Percentiles rank a stretch among this genome's conserved stretches.
phyloP scores from a whole-genome alignment of 306 rosid species.

The Dalbergia cultrata region DNA sequence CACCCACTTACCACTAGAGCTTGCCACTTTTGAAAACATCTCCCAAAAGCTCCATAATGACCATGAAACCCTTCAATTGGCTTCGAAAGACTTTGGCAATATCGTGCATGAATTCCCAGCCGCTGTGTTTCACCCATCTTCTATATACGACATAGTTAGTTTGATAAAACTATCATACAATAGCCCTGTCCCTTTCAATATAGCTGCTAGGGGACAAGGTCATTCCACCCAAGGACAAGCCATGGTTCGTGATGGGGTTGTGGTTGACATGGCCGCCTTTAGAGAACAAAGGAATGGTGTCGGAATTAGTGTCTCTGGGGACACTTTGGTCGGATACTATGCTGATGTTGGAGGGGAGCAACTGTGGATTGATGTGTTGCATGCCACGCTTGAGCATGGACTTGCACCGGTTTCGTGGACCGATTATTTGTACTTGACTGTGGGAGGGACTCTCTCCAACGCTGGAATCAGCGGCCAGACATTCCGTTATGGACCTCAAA shows the following conservation, averaged over 20 bases:
- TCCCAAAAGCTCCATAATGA: slow-evolving; percentile 59
- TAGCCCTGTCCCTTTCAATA: slow-evolving; percentile 51
- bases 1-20: slow-evolving; percentile 35
- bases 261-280: slow-evolving; percentile 64
- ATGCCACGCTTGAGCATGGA: slow-evolving; percentile 63
- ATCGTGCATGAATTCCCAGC: slow-evolving; percentile 56
- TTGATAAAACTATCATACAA: slow-evolving; percentile 58
- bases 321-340: slow-evolving; percentile 52
- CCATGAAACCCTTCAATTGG: slow-evolving; percentile 56
- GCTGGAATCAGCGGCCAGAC: slow-evolving; percentile 76
- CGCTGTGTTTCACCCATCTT: slow-evolving; percentile 69
- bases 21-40: slow-evolving; percentile 4
- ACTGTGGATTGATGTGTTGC: slow-evolving; percentile 69
- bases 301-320: slow-evolving; percentile 45
- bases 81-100: slow-evolving; percentile 75
- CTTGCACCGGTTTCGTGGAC: slow-evolving; percentile 78
- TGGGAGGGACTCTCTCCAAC: slow-evolving; percentile 84
- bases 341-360: slow-evolving; percentile 81
- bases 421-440: slow-evolving; percentile 70
- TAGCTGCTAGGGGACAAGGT: slow-evolving; percentile 75
- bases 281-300: slow-evolving; percentile 36
- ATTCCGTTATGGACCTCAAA: slow-evolving; percentile 82
- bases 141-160: slow-evolving; percentile 55
- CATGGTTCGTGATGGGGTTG: slow-evolving; percentile 73
- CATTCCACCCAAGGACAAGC: slow-evolving; percentile 78